Evolutionary conservation across 768 basidiomycete species (phyloP), one percentile per base, ranked within the genome.

Genomic region (Lyophyllum shimeji): DNA sequence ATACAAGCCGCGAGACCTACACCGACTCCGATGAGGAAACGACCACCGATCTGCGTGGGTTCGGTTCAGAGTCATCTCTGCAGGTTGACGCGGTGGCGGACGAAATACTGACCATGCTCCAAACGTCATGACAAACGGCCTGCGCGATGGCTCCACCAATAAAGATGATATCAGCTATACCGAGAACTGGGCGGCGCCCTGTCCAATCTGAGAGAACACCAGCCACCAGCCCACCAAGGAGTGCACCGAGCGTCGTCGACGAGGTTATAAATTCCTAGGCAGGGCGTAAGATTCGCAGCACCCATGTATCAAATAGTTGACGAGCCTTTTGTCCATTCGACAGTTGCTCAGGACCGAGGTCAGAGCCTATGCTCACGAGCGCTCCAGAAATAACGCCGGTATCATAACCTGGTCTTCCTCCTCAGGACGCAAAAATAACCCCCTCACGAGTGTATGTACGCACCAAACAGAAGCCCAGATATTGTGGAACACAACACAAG

Each of bases 341-440:
- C 20, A 90, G 73, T 11, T 65, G 67, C 9, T 72, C 65, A 7
- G 84, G 79, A 3, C 87, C 86, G 39, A 92, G 74, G 62, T 90
- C 88, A 4, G 76, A 72, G 0, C 83, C 80, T 53, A 92, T 90
- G 9, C 82, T 85, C 21, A 90, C 87, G 31, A 92, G 76, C n/a
- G 89, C 86, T 24, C 90, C 90, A 52, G 87, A 89, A 21, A 92
- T 86, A 34, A 89, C 85, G 43, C 89, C 89, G 9, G 89, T 92
- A 65, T 92, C 89, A 63, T 91, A 92, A 23, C 89, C 88, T 90
- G 27, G 33, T 37, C 23, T 12, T 39, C 34, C 5, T 12, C 8
- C 11, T 46, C 25, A 46, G 45, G 27, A 40, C 20, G 1, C 24
- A 31, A 20, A 31, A 46, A 18, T 21, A 13, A 39, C 23, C n/a